Evolutionary conservation across 2,329 filamentous ascomycete species (phyloP), one percentile per base, ranked within the genome.

Genomic region (Triangularia setosa): DNA sequence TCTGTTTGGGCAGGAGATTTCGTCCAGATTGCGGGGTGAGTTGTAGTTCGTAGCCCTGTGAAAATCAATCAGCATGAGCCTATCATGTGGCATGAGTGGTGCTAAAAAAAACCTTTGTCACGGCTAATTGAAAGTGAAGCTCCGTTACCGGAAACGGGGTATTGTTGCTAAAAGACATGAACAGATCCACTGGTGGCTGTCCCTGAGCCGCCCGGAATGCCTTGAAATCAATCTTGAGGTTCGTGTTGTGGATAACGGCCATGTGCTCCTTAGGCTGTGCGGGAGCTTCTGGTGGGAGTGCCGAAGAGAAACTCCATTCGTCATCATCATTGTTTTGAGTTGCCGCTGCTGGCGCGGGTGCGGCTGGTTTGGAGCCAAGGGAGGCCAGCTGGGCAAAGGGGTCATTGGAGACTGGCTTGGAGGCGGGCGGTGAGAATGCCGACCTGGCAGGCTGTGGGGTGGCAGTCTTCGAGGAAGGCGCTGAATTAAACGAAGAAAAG

Each of bases 221-320:
- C 44, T 88, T 80, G 75, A 97, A 89, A 44, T 91, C 84, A 65
- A 96, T 88, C 65, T 86, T 86, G 56, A 98, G 79, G 53, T 80
- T 83, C 1, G 87, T 89, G 72, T 91, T 88, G 72, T 87, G 87
- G 53, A 97, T 86, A 3, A 82, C 83, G 21, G 90, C 79, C 57
- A 86, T 85, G 69, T 91, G 86, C 59, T 86, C 83, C 60, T 78
- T 82, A 1, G 88, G 87, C 33, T 65, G 77, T 71, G 77, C 72
- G 18, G 81, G 72, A 16, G 77, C 67, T 66, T 86, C 81, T 2
- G 81, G 77, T 27, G 94, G 94, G 14, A 97, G 82, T 0, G 94
- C 89, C 0, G 94, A 98, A 2, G 91, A 87, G 75, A 98, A 98
- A 24, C 87, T 90, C 93, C 94, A 98, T 73, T 98, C 94, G 68